Conservation (phyloP, 768 basidiomycete genomes). For the Gloeopeniophorella convolvens region DNA sequence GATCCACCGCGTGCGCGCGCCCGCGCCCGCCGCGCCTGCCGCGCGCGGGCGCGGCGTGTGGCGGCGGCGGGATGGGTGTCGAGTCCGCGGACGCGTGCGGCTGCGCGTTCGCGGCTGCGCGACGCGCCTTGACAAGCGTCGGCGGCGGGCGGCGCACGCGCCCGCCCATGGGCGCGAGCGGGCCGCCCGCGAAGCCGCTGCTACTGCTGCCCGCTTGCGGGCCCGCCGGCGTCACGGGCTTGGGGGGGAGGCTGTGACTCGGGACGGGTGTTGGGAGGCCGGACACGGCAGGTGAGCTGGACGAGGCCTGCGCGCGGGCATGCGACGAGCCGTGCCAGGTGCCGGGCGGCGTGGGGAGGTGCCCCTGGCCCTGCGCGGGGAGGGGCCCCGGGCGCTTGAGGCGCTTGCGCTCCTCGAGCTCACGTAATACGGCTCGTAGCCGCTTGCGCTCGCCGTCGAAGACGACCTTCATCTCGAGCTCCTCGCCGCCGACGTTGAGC, state of each 20-base stretch:
- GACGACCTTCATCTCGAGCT: constrained; percentile 65
- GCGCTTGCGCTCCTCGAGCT: constrained; percentile 47
- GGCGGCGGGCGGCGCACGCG: constrained; percentile 20
- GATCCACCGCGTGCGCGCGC: constrained; percentile 10
- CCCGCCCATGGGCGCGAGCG: constrained; percentile 15
- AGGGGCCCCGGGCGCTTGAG: constrained; percentile 28
- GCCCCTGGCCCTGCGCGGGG: constrained; percentile 9
- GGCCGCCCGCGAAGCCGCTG: constrained; percentile 3
- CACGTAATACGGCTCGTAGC: constrained; percentile 58
- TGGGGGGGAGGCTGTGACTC: constrained; percentile 14
- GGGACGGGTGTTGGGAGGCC: constrained; percentile 1
- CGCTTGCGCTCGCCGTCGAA: constrained; percentile 71
- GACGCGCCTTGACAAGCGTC: constrained; percentile 17
- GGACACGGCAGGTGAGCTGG: constrained; percentile 12
- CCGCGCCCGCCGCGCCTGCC: constrained; percentile 15
- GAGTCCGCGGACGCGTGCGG: constrained; percentile 6
- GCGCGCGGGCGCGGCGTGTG: background rate
- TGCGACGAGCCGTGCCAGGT: constrained; percentile 28
- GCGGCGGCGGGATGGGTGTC: constrained; percentile 2
- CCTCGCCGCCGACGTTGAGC: constrained; percentile 28
- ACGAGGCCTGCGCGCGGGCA: constrained; percentile 22
- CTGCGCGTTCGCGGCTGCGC: constrained; percentile 1
- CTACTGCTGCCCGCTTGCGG: constrained; percentile 9
- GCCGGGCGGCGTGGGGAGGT: constrained; percentile 1
- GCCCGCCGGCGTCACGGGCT: constrained; percentile 16